Evolutionary conservation across 768 basidiomycete species (phyloP), one percentile per base, ranked within the genome.

Genomic region (Steccherinum ochraceum): DNA sequence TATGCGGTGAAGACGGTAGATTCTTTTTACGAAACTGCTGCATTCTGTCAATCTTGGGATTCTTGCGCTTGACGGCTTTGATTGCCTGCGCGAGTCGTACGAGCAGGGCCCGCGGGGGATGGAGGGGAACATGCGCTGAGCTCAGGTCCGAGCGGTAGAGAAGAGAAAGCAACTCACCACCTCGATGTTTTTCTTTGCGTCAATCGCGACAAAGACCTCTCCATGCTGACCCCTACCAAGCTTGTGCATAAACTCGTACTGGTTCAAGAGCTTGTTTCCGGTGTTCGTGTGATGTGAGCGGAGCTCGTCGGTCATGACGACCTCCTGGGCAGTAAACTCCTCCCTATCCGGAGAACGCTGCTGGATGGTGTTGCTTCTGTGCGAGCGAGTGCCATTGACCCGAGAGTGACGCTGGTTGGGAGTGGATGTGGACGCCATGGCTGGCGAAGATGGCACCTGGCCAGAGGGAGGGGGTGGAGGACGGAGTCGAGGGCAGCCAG

Each of bases 151-250:
- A 27, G 46, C 46, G 24, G 30, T 26, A 71, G 74, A 43, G 5
- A 43, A 64, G 55, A 74, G 72, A 49, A 76, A 66, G 24, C 62
- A 58, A 64, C 77, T 67, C 63, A 73, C 78, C 70, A 63, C 76
- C 58, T 46, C 48, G 62, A 66, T 73, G 61, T 59, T 63, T 57
- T 57, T 58, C 45, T 35, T 69, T 64, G 67, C 73, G 67, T 80
- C 78, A 63, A 61, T 76, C 26, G 89, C 90, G 3, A 87, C 72
- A 68, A 82, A 88, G 54, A 97, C 94, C 61, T 86, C 82, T 45
- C 94, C 94, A 62, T 96, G 93, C 63, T 91, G 89, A 12, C 94
- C 94, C 52, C 78, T 80, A 19, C 94, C 94, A 19, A 96, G 83
- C 61, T 79, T 79, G 50, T 77, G 74, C 48, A 83, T 73, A 51